Conservation (phyloP, 2,329 filamentous ascomycete species). For the Ophiostoma novo-ulmi region DNA sequence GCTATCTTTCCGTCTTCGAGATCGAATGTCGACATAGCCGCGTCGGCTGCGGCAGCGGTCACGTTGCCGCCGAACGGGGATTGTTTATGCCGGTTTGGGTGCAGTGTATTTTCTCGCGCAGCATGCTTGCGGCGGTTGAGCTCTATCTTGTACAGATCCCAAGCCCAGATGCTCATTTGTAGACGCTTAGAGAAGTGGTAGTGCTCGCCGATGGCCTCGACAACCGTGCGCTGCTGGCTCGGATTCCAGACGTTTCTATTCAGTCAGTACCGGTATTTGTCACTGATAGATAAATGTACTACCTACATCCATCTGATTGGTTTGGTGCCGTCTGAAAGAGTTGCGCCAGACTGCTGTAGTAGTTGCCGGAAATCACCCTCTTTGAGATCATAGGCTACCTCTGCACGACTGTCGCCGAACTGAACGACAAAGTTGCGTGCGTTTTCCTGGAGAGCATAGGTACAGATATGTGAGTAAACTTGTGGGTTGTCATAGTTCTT, state of each 20-base stretch:
- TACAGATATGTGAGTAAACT: conserved; percentile 43
- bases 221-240: conserved; percentile 50
- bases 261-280: not conserved
- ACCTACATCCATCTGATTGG: conserved; percentile 60
- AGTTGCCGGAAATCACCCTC: conserved; percentile 40
- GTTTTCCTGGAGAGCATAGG: conserved; percentile 37
- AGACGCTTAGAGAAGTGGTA: conserved; percentile 67
- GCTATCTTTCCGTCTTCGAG: conserved; percentile 17
- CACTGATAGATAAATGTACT: not conserved
- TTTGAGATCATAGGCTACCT: conserved; percentile 51
- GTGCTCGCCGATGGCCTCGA: conserved; percentile 51
- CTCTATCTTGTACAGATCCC: conserved; percentile 28
- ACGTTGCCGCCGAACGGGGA: not conserved
- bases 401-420: conserved; percentile 53
- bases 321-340: conserved; percentile 31
- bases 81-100: not conserved
- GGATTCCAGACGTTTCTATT: conserved; percentile 62
- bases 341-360: conserved; percentile 29
- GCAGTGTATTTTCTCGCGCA: not conserved
- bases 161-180: conserved; percentile 55
- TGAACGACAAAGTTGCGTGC: conserved; percentile 61
- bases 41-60: not conserved
- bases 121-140: not conserved
- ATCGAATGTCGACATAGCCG: not conserved
- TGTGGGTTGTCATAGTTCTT: conserved; percentile 48